Evolutionary conservation across 306 rosid species (phyloP), one percentile per base, ranked within the genome.

Genomic region (Quercus mongolica): DNA sequence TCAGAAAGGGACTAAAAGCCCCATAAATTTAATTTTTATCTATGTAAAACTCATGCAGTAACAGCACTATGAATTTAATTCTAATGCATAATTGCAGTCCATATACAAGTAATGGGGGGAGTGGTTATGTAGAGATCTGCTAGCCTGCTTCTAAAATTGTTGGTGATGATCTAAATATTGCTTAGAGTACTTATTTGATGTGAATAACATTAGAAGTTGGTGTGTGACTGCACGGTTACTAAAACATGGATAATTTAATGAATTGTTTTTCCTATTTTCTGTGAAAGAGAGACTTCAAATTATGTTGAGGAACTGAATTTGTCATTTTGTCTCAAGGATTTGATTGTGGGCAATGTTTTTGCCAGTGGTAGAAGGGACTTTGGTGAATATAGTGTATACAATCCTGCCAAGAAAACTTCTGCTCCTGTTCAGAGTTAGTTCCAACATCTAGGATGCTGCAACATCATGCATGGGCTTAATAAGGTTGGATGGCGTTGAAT

Each of bases 351-450:
- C 87, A 80, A 85, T 89, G 81, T 86, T 80, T 84, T 82, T 86
- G 85, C 83, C 96, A 91, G 97, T 85, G 99, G 97, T 82, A 83
- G 90, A 76, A 89, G 99, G 81, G 97, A 90, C 83, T 93, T 90
- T 2, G 99, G 99, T 4, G 92, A 93, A 33, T 92, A 85, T 82
- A 95, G 98, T 28, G 93, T 93, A 52, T 91, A 91, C 89, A 92
- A 88, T 74, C 91, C 91, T 74, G 78, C 57, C n/a, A 86, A 83
- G 68, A 82, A 82, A 77, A 78, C 38, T 28, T 74, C 77, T 49
- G 62, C 73, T 49, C n/a, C 78, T 21, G 14, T 52, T 63, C 31
- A 56, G 71, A 18, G 46, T 67, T 46, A 65, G 77, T 80, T 58
- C 61, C 76, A 30, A 20, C 51, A 15, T 10, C 58, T 38, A 11